Evolutionary conservation across 108 stramenopile species (phyloP), one percentile per base, ranked within the genome.

Genomic region (Fragilaria crotonensis): DNA sequence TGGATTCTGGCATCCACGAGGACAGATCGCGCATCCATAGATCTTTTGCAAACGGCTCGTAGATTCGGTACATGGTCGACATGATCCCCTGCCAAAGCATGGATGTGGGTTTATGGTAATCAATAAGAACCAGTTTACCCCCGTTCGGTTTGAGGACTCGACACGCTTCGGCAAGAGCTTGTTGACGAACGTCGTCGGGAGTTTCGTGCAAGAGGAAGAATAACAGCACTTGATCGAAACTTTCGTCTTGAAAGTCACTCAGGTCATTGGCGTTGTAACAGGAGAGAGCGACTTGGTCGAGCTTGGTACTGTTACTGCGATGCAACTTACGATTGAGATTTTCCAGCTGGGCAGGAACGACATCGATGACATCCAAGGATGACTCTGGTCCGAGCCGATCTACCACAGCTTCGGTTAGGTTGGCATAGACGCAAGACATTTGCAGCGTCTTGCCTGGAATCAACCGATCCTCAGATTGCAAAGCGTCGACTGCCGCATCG

Each of bases 141-240:
- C 51, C 51, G 3, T 52, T 28, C 1, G 25, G 23, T 52, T 52
- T 52, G 1, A 52, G 2, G 2, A 52, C n/a, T n/a, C 21, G 2
- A 25, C 18, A n/a, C 51, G 23, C 23, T 2, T 52, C 23, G 18
- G 18, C 18, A 25, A 52, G n/a, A 26, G 51, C 28, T 2, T 5
- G 51, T 5, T 18, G n/a, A 3, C 51, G 51, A n/a, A 52, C 51
- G 18, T 3, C 51, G n/a, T 23, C 23, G 3, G 51, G 51, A 22
- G 27, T 52, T 52, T 52, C 51, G 23, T 52, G 51, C n/a, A 52
- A 26, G 2, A 52, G 23, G 27, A 52, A 52, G 51, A 52, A 52
- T n/a, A 9, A 18, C 18, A 52, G 18, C 3, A 23, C 51, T 52
- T 52, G 51, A 28, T 52, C 51, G 23, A 52, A 52, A 21, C 5